phyloP scores from a whole-genome alignment of 2,329 filamentous ascomycete genomes.

The Didymella sp. region DNA sequence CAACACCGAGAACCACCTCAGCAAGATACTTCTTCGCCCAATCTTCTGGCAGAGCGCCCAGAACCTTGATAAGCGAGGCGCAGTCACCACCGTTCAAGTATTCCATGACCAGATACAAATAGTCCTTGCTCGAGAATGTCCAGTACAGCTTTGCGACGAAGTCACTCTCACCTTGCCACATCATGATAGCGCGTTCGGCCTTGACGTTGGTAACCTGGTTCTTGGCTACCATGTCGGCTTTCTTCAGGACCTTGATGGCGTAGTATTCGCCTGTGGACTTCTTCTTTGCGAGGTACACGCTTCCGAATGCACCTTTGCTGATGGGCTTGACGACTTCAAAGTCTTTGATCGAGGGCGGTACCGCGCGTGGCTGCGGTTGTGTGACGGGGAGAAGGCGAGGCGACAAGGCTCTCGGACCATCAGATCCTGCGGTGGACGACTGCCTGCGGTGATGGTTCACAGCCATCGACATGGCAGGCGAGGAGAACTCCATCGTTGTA shows the following conservation, averaged over 20 bases:
- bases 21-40: slow-evolving; percentile 98
- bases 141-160: slow-evolving; percentile 99
- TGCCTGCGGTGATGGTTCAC: slow-evolving; percentile 81
- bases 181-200: slow-evolving; percentile 98
- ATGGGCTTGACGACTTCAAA: slow-evolving; percentile 99
- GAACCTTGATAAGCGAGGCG: slow-evolving; percentile 91
- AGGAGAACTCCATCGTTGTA: slow-evolving; percentile 80
- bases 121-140: slow-evolving; percentile 99
- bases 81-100: slow-evolving; percentile 98
- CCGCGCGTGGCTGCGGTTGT: slow-evolving; percentile 83
- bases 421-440: slow-evolving; percentile 85
- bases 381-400: slow-evolving; percentile 79
- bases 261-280: slow-evolving; percentile 98
- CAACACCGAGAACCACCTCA: slow-evolving; percentile 94
- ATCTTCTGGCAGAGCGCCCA: slow-evolving; percentile 90
- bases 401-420: slow-evolving; percentile 73
- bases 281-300: slow-evolving; percentile 97
- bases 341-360: slow-evolving; percentile 96
- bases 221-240: slow-evolving; percentile 99
- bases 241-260: slow-evolving; percentile 97
- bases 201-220: slow-evolving; percentile 99
- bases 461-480: slow-evolving; percentile 66
- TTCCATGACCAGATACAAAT: slow-evolving; percentile 98
- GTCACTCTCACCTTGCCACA: slow-evolving; percentile 99
- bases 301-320: slow-evolving; percentile 97